Evolutionary conservation across 129 eudicot species (phyloP).

Genomic region (sunflower (Helianthus annuus)): DNA sequence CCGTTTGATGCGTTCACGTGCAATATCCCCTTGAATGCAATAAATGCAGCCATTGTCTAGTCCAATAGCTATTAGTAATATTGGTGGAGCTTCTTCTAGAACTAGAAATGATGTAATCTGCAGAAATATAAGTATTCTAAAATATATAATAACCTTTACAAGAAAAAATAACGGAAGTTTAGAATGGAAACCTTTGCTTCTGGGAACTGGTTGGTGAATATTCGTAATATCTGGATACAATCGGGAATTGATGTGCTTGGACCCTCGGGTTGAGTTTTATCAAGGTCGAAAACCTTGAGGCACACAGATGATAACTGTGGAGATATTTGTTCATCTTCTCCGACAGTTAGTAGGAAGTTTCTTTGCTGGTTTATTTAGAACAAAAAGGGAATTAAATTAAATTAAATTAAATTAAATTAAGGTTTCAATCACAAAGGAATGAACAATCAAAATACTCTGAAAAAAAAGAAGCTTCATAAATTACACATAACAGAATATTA

Average conservation of each 20-base stretch:
- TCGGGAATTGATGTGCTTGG: conserved; percentile 84
- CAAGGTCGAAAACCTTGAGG: conserved; percentile 92
- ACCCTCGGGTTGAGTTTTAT: conserved; percentile 80
- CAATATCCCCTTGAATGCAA: conserved; percentile 97
- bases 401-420: conserved; percentile 23
- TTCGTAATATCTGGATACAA: conserved; percentile 81
- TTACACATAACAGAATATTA: background rate
- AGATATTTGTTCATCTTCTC: conserved; percentile 86
- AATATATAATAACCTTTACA: background rate
- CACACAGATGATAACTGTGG: conserved; percentile 74
- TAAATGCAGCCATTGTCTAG: conserved; percentile 88
- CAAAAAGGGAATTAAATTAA: background rate
- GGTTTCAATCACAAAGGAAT: background rate
- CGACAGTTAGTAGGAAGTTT: conserved; percentile 84
- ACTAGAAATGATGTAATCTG: conserved; percentile 90
- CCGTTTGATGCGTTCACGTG: conserved; percentile 89
- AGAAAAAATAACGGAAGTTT: background rate
- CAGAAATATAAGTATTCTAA: conserved; percentile 24
- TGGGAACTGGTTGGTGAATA: conserved; percentile 87
- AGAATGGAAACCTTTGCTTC: conserved; percentile 72
- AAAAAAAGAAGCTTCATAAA: conserved; percentile 3
- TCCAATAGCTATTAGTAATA: conserved; percentile 88
- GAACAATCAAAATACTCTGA: conserved; percentile 5
- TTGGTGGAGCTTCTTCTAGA: conserved; percentile 96
- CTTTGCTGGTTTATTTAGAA: conserved; percentile 69